These are phyloP conservation scores for Xylaria sp. DNA, from an alignment of 2,329 filamentous ascomycete species.

Conservation along the genomic window DNA sequence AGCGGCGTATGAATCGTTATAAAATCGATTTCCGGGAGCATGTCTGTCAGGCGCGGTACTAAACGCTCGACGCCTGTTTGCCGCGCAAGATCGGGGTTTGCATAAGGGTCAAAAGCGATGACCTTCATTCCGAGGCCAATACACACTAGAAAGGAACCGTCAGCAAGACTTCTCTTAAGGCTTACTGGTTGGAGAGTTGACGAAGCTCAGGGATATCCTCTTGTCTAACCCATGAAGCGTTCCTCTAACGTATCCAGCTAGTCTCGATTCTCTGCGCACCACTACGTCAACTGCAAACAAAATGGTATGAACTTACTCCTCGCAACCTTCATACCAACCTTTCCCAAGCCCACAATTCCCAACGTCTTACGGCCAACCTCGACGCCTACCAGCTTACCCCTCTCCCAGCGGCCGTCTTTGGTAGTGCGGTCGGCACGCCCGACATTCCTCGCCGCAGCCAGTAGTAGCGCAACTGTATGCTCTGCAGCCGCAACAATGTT, in stretches of 20 bases:
- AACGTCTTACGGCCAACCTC: constrained; percentile 82
- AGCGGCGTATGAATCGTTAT: constrained; percentile 85
- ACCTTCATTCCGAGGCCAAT: constrained; percentile 66
- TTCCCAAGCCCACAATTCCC: constrained; percentile 82
- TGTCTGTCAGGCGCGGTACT: constrained; percentile 65
- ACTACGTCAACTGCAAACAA: not conserved
- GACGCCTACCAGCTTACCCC: constrained; percentile 77
- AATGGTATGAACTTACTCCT: constrained; percentile 33
- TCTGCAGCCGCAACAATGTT: constrained; percentile 86
- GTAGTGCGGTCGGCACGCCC: constrained; percentile 75
- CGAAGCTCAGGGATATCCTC: not conserved
- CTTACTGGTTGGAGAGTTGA: not conserved
- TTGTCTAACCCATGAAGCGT: too few relatives aligned
- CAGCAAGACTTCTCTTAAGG: not conserved
- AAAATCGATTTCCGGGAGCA: constrained; percentile 78
- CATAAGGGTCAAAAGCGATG: constrained; percentile 80
- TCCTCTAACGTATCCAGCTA: not conserved
- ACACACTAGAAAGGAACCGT: constrained; percentile 28
- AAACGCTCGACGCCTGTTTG: constrained; percentile 72
- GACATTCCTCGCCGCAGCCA: constrained; percentile 79
- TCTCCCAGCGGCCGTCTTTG: constrained; percentile 80
- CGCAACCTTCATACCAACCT: constrained; percentile 83
- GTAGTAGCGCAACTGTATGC: constrained; percentile 78
- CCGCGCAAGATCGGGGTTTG: constrained; percentile 75
- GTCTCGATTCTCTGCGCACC: not conserved